Evolutionary conservation across 2,329 filamentous ascomycete species (phyloP).

Genomic region (Alternaria postmessia): DNA sequence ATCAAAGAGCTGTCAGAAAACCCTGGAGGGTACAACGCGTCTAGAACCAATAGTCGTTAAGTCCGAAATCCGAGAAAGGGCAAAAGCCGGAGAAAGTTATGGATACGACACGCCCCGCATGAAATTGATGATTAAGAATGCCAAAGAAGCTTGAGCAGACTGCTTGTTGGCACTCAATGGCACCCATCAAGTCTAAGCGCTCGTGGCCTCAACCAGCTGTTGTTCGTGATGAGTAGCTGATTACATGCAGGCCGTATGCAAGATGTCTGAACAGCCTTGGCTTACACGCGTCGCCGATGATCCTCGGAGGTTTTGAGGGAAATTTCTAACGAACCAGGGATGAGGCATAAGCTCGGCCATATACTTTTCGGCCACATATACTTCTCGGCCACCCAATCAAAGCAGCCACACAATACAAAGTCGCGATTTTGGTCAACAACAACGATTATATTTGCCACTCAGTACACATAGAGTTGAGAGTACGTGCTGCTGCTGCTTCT

Average conservation of each 20-base stretch:
- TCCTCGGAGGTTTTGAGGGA: not conserved
- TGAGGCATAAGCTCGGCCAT: not conserved
- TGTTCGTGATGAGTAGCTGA: not conserved
- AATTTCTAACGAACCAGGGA: not conserved
- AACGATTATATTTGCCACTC: no score
- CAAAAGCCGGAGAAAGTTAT: constrained; percentile 3
- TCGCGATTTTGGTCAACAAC: no score
- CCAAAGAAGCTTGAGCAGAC: constrained; percentile 1
- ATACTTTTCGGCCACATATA: no score
- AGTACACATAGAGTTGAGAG: no score
- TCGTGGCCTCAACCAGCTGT: not conserved
- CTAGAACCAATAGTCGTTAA: not conserved
- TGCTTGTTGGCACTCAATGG: not conserved
- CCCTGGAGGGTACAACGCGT: not conserved
- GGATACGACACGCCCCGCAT: not conserved
- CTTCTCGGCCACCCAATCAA: no score
- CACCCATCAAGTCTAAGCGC: not conserved
- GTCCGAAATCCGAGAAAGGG: not conserved
- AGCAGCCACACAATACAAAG: no score
- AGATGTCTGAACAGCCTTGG: not conserved
- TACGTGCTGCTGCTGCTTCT: no score
- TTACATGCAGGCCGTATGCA: not conserved
- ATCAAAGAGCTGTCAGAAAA: constrained; percentile 2
- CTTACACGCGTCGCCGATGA: not conserved
- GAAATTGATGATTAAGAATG: constrained; percentile 1